Conservation (phyloP, 805 yeast genomes). For the Wickerhamiella siamensis region DNA sequence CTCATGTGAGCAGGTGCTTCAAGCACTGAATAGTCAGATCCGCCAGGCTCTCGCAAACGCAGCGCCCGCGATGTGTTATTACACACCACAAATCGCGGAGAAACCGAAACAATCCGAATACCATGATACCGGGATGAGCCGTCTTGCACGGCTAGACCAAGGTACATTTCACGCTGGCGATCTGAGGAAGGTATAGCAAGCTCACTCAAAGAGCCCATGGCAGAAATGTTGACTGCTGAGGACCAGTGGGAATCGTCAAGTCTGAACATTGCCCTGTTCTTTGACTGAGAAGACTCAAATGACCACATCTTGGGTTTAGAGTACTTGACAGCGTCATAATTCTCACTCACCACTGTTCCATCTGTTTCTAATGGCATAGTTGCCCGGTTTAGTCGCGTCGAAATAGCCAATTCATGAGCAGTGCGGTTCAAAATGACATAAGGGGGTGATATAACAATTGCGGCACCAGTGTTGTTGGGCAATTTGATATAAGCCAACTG, state of each 20-base stretch:
- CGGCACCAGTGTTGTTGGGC: slow-evolving; percentile 15
- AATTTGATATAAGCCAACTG: slow-evolving; percentile 43
- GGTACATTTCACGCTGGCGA: slow-evolving; percentile 39
- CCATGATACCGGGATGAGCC: slow-evolving; percentile 74
- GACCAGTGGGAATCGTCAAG: slow-evolving; percentile 63
- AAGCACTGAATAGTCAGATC: slow-evolving; percentile 23
- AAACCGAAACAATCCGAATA: slow-evolving; percentile 60
- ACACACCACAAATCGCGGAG: slow-evolving; percentile 69
- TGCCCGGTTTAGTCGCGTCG: slow-evolving; percentile 40
- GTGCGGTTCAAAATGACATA: slow-evolving; percentile 74
- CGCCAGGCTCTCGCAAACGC: slow-evolving; percentile 20
- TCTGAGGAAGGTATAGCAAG: slow-evolving; percentile 28
- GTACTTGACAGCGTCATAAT: slow-evolving; percentile 1
- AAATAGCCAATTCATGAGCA: slow-evolving; percentile 45
- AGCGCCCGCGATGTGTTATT: slow-evolving; percentile 46
- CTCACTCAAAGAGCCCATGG: slow-evolving; percentile 70
- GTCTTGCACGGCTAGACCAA: slow-evolving; percentile 52
- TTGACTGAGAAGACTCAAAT: slow-evolving; percentile 46
- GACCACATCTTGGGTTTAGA: slow-evolving; percentile 68
- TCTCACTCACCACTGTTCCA: not conserved
- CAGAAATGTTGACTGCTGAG: slow-evolving; percentile 66
- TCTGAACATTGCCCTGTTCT: slow-evolving; percentile 50
- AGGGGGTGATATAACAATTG: slow-evolving; percentile 53
- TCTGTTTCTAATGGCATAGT: slow-evolving; percentile 23
- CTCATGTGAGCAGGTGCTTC: slow-evolving; percentile 30